These are phyloP conservation scores for Penicillium rolfsii DNA, from an alignment of 2,329 filamentous ascomycete species.

Conservation along the genomic window DNA sequence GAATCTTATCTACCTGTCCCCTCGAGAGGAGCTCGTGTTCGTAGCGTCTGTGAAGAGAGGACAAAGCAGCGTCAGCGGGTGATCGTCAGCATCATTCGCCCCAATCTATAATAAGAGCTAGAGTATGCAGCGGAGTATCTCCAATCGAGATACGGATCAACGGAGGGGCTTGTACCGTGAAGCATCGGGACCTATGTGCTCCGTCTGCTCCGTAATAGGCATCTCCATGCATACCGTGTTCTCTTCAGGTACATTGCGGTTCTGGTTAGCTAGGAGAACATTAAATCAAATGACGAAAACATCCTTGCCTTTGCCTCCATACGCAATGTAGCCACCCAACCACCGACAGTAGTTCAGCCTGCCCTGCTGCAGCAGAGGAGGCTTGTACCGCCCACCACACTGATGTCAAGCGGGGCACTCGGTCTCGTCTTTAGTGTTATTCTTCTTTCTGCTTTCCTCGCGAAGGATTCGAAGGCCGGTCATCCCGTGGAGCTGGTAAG, in stretches of 20 bases:
- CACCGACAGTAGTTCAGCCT: neutral
- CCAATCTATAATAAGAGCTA: conserved; percentile 14
- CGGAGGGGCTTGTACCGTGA: neutral
- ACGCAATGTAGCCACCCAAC: neutral
- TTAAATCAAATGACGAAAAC: neutral
- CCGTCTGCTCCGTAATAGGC: neutral
- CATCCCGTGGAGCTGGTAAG: neutral
- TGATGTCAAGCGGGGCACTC: conserved; percentile 3
- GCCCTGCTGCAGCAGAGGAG: neutral
- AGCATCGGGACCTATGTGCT: neutral
- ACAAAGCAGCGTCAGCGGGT: conserved; percentile 4
- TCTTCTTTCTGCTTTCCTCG: neutral
- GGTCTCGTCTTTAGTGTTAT: neutral
- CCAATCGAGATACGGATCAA: neutral
- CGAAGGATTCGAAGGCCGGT: neutral
- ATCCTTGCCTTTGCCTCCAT: neutral
- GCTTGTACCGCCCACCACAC: neutral
- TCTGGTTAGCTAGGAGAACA: neutral
- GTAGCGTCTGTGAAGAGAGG: neutral
- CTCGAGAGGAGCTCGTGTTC: neutral
- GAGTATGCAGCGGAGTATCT: neutral
- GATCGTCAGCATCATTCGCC: conserved; percentile 8
- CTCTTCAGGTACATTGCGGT: neutral
- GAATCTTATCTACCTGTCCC: conserved; percentile 1
- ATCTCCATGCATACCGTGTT: neutral